Base-by-base conservation (phyloP, 2,329 filamentous ascomycete species). In the Mycogone perniciosa region DNA sequence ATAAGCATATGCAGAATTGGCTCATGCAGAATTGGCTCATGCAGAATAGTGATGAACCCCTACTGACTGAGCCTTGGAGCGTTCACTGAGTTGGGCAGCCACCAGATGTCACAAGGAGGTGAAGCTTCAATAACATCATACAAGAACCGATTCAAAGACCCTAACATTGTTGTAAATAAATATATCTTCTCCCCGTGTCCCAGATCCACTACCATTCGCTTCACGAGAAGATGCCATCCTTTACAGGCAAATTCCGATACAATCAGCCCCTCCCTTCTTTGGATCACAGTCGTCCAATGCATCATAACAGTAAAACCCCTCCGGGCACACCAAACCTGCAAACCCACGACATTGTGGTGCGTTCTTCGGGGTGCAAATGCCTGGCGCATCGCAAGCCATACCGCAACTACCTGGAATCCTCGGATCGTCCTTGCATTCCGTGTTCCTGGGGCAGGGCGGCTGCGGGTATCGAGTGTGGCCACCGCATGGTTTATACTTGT, bases 401-500 rank as follows among this genome's bases (percentile, higher is more conserved):
- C 67, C 67, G 39, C 67, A 70, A 46, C 56, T 49, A 7, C 27
- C 52, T 31, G 56, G 58, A 7, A 50, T 43, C 35, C 67, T 62
- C 8, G 69, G 67, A 29, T 71, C 67, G 50, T 70, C 60, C 10
- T 60, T 51, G 47, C 69, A 71, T 2, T 54, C 49, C 2, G 55
- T 56, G 8, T 56, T 55, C 13, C 51, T 50, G 31, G 57, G 51
- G 56, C 67, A 71, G 0, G 51, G 42, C 1, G 51, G 45, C 11
- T 37, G 43, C 6, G 66, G 66, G 8, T 52, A 50, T 10, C 53
- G 7, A 1, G 53, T 55, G 41, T 59, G 56, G 5, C 68, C 67
- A 7, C 68, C 69, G 49, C 69, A 71, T 8, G 52, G 44, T 2
- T 53, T 44, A 50, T 70, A 71, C 10, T 51, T 9, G 51, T 66